phyloP scores from a whole-genome alignment of 768 basidiomycete species.

The Dacryopinax spathularia region DNA sequence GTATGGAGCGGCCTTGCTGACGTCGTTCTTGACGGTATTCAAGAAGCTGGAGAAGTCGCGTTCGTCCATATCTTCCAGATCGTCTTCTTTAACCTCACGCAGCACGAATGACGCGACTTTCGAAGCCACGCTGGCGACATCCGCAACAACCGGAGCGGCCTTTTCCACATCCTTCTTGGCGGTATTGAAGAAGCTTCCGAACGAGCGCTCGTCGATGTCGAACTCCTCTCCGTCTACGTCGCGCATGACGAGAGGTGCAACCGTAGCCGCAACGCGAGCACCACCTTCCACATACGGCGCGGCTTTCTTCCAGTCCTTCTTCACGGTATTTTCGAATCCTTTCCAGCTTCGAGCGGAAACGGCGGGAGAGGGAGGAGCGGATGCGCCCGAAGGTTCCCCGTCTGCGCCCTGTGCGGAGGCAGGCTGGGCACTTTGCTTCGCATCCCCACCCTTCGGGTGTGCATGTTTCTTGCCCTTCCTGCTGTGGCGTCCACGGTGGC shows the following conservation, averaged over 20 bases:
- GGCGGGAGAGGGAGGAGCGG: background rate
- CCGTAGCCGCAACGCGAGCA: background rate
- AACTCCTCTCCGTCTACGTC: background rate
- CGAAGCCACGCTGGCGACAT: background rate
- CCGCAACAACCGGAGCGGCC: background rate
- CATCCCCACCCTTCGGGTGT: too few species aligned
- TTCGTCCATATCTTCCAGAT: background rate
- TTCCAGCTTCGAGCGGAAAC: background rate
- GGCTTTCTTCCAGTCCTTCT: background rate
- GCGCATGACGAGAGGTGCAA: background rate
- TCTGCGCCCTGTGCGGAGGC: too few species aligned
- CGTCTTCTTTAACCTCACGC: background rate
- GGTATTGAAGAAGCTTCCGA: background rate
- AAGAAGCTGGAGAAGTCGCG: background rate
- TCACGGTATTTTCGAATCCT: background rate
- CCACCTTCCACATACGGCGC: background rate
- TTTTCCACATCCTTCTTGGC: background rate
- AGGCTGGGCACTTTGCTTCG: too few species aligned
- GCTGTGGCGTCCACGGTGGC: too few species aligned
- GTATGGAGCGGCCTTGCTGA: background rate
- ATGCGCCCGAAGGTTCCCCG: too few species aligned
- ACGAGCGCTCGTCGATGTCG: background rate
- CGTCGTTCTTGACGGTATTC: background rate
- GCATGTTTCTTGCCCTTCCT: too few species aligned
- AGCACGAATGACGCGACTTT: background rate